These are phyloP conservation scores for Podila epicladia DNA, from an alignment of 192 early-diverging fungal species.

Conservation along the genomic window DNA sequence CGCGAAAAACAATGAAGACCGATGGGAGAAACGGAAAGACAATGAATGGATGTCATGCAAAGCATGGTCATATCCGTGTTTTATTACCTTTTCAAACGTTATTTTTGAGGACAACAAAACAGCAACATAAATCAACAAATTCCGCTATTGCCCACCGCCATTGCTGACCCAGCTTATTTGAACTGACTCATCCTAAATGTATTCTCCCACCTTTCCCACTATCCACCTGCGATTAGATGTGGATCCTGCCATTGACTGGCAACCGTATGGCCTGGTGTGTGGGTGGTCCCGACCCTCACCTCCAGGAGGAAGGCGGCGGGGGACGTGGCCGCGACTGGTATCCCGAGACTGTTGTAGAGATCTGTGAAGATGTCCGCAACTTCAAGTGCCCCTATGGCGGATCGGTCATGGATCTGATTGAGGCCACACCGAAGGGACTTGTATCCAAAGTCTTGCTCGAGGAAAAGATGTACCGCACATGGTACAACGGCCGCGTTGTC, in stretches of 20 bases:
- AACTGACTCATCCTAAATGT: neutral
- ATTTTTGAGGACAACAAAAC: no score
- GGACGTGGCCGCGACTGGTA: slow-evolving; percentile 39
- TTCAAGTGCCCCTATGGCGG: slow-evolving; percentile 51
- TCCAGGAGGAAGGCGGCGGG: slow-evolving; percentile 2
- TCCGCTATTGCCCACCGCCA: no score
- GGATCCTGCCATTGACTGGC: slow-evolving; percentile 46
- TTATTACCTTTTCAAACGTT: no score
- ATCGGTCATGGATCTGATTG: slow-evolving; percentile 48
- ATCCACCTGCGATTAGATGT: slow-evolving; percentile 23
- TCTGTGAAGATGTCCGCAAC: slow-evolving; percentile 49
- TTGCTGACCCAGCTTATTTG: neutral
- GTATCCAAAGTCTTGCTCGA: slow-evolving; percentile 42
- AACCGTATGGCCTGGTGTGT: slow-evolving; percentile 52
- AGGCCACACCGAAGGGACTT: slow-evolving; percentile 39
- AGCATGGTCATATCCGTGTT: no score
- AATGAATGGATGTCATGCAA: no score
- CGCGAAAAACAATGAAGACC: no score
- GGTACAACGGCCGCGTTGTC: slow-evolving; percentile 45
- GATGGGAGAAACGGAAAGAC: no score
- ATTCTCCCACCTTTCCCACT: slow-evolving; percentile 3
- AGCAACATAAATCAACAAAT: no score
- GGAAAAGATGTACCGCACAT: slow-evolving; percentile 45
- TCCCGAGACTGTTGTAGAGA: slow-evolving; percentile 44
- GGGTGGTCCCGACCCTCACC: slow-evolving; percentile 43